Conservation (phyloP, 345 rosid species). For the Melaleuca alternifolia region DNA sequence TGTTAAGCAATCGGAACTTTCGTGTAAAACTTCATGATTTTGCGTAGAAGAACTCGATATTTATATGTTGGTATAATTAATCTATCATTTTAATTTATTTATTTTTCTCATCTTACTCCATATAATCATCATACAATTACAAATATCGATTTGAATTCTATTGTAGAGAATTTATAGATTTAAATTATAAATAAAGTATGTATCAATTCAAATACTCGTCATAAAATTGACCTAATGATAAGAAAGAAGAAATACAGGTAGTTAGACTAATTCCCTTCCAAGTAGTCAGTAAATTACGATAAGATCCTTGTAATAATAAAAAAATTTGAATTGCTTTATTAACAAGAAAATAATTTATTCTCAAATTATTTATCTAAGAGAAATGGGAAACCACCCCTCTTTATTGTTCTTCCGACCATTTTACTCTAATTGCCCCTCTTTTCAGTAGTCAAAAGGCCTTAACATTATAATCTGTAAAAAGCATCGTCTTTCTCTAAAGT, state of each 20-base stretch:
- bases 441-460: neutral
- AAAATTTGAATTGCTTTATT: neutral
- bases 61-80: neutral
- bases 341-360: neutral
- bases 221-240: accelerated
- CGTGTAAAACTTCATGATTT: neutral
- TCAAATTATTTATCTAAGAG: neutral
- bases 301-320: neutral
- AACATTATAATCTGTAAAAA: neutral
- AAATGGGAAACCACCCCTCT: neutral
- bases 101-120: neutral
- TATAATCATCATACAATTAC: neutral
- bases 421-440: neutral
- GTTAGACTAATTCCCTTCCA: accelerated
- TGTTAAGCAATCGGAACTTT: neutral
- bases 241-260: neutral
- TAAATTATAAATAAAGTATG: too few relatives aligned
- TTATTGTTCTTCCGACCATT: neutral
- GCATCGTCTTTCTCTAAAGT: neutral
- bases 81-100: neutral
- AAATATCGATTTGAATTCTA: neutral
- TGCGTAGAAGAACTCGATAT: neutral
- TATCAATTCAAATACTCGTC: neutral
- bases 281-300: accelerated
- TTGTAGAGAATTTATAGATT: neutral